Conservation (phyloP, 2,329 filamentous ascomycete genomes). For the Ophiocordyceps robertsii region DNA sequence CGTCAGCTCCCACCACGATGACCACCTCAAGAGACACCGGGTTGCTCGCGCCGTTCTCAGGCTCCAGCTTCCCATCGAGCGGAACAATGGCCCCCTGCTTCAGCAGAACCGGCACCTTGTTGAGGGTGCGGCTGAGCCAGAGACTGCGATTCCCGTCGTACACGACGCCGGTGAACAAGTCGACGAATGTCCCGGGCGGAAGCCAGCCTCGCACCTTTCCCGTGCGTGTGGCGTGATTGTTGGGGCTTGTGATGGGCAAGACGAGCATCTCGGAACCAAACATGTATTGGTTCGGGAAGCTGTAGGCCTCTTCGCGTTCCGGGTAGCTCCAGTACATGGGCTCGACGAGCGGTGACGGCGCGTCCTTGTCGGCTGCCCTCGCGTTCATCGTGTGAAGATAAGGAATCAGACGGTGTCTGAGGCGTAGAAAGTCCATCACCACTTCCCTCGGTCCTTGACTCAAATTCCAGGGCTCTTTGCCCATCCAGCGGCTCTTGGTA, state of each 20-base stretch:
- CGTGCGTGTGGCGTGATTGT: slow-evolving; percentile 29
- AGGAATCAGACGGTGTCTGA: slow-evolving; percentile 45
- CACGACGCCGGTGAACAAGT: slow-evolving; percentile 42
- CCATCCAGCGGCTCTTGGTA: slow-evolving; percentile 40
- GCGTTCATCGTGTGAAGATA: slow-evolving; percentile 47
- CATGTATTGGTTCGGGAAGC: slow-evolving; percentile 41
- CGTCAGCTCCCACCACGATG: slow-evolving; percentile 32
- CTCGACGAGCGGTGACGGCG: slow-evolving; percentile 39
- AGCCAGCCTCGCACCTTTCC: slow-evolving; percentile 41
- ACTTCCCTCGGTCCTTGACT: slow-evolving; percentile 28
- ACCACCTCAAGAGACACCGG: slow-evolving; percentile 34
- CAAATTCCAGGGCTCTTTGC: slow-evolving; percentile 48
- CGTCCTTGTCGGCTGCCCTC: slow-evolving; percentile 22
- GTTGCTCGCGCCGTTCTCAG: slow-evolving; percentile 32
- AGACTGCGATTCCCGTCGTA: slow-evolving; percentile 44
- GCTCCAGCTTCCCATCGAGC: slow-evolving; percentile 29
- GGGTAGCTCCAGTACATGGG: slow-evolving; percentile 52
- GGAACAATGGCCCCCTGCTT: slow-evolving; percentile 44
- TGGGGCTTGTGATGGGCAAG: slow-evolving; percentile 39
- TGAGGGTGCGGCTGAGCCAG: slow-evolving; percentile 33
- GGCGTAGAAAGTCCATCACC: slow-evolving; percentile 34
- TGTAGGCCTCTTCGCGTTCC: slow-evolving; percentile 37
- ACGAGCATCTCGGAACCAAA: slow-evolving; percentile 45
- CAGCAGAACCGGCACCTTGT: slow-evolving; percentile 38
- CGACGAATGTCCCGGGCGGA: slow-evolving; percentile 38